Evolutionary conservation across 2,329 filamentous ascomycete species (phyloP).

Genomic region (Coleophoma crateriformis): DNA sequence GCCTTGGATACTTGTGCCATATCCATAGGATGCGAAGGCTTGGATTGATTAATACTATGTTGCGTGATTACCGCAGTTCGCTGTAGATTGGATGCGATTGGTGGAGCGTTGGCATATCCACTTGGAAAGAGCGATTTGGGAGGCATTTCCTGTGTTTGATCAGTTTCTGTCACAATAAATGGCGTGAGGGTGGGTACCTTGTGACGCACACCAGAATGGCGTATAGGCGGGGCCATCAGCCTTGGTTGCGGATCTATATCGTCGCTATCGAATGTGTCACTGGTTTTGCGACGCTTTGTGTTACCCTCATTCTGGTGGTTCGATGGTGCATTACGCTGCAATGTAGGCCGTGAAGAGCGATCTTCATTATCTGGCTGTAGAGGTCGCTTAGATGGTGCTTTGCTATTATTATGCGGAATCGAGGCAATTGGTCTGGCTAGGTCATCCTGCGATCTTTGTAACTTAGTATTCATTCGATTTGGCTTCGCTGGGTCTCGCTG

Average conservation of each 20-base stretch:
- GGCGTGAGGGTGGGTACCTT: slow-evolving; percentile 20
- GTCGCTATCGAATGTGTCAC: slow-evolving; percentile 61
- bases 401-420: slow-evolving; percentile 55
- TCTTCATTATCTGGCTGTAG: slow-evolving; percentile 62
- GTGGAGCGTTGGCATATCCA: slow-evolving; percentile 56
- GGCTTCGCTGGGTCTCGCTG: slow-evolving; percentile 28
- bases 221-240: slow-evolving; percentile 78
- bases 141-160: slow-evolving; percentile 47
- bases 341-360: slow-evolving; percentile 32
- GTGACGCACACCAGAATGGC: slow-evolving; percentile 63
- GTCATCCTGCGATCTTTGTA: slow-evolving; percentile 52
- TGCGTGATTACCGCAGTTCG: slow-evolving; percentile 62
- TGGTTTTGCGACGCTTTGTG: slow-evolving; percentile 73
- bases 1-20: slow-evolving; percentile 85
- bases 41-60: slow-evolving; percentile 56
- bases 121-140: slow-evolving; percentile 54
- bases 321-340: slow-evolving; percentile 51
- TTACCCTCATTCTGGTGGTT: slow-evolving; percentile 59
- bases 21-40: slow-evolving; percentile 66
- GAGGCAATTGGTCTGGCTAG: slow-evolving; percentile 54
- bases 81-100: slow-evolving; percentile 26
- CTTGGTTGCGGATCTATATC: slow-evolving; percentile 56
- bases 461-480: slow-evolving; percentile 49
- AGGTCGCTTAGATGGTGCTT: slow-evolving; percentile 69
- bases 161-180: slow-evolving; percentile 33